Base-by-base conservation (phyloP, 2,329 filamentous ascomycete genomes). In the Leptographium lundbergii region DNA sequence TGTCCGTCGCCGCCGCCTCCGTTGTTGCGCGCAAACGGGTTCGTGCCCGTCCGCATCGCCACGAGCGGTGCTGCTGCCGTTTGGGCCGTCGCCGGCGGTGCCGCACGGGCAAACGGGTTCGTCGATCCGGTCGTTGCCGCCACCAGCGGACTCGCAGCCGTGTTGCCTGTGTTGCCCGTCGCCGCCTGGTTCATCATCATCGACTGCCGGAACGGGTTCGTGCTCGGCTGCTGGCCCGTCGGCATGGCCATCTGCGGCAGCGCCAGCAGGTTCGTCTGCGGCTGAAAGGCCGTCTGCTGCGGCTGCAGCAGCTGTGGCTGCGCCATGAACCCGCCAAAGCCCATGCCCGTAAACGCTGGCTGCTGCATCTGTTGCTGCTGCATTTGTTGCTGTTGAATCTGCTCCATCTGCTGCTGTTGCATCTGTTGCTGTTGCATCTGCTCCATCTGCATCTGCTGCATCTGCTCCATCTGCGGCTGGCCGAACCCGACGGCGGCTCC, bases 171-270 rank as follows among this genome's bases (percentile, higher is more conserved):
- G 67, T 80, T 76, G 61, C n/a, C n/a, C n/a, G n/a, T n/a, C n/a
- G n/a, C n/a, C 70, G 32, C 32, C 32, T 7, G 6, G 6, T 39
- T 74, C 75, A 80, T 78, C 74, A 96, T 77, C 85, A 92, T 92
- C 1, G 92, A 96, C 68, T 91, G 87, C 50, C 94, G 82, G 81
- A 99, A 99, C 0, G 94, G 94, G 69, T 99, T 99, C 9, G 91
- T 96, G 25, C 77, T 84, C 66, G 85, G 81, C 68, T 78, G 25
- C n/a, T 27, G 79, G 60, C 78, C 77, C 27, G 60, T 61, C 71
- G 75, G 67, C 71, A 58, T 75, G 72, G 62, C 54, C 54, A 55
- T 19, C 54, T 45, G 54, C 25, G 34, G 77, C 67, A 69, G 76
- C 25, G 57, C 39, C 25, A 39, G 50, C n/a, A n/a, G 6, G 51